These are phyloP conservation scores for Ophiostoma himal-ulmi DNA, from an alignment of 2,329 filamentous ascomycete genomes.

Conservation along the genomic window DNA sequence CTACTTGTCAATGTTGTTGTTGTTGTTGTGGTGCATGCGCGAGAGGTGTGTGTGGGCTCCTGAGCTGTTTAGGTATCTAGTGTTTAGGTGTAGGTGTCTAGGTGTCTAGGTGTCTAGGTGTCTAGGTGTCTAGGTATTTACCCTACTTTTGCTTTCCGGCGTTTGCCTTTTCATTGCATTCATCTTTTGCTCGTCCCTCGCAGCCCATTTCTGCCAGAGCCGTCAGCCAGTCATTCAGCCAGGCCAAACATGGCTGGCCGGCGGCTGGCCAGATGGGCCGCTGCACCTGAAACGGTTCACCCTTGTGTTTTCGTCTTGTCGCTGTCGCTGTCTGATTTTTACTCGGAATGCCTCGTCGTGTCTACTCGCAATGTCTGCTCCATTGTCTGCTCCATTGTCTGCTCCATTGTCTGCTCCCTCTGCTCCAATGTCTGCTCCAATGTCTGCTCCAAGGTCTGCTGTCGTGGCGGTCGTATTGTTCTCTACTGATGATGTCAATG, in stretches of 20 bases:
- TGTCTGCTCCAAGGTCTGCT: background rate
- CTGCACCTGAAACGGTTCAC: conserved; percentile 23
- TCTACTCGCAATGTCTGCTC: too few relatives aligned
- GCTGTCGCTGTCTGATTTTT: background rate
- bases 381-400: background rate
- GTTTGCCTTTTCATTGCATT: background rate
- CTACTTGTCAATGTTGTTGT: conserved; percentile 5
- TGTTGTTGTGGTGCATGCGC: background rate
- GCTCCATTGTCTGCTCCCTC: background rate
- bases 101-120: too few relatives aligned
- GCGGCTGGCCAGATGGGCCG: conserved; percentile 19
- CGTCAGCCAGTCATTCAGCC: background rate
- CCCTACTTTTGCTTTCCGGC: background rate
- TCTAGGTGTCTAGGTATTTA: too few relatives aligned
- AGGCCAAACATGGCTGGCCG: conserved; percentile 4
- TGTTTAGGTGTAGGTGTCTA: too few relatives aligned
- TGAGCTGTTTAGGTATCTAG: background rate
- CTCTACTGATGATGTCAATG: background rate
- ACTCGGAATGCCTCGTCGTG: background rate
- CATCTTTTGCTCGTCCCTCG: background rate
- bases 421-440: too few relatives aligned
- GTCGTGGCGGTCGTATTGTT: background rate
- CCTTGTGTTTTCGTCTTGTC: conserved; percentile 3
- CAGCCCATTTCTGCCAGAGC: background rate
- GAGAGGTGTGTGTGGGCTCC: background rate